A percentile compares a stretch with the other conserved stretches of the same genome.
phyloP scores from a whole-genome alignment of 2,329 filamentous ascomycete species.

The Colletotrichum caudatum region DNA sequence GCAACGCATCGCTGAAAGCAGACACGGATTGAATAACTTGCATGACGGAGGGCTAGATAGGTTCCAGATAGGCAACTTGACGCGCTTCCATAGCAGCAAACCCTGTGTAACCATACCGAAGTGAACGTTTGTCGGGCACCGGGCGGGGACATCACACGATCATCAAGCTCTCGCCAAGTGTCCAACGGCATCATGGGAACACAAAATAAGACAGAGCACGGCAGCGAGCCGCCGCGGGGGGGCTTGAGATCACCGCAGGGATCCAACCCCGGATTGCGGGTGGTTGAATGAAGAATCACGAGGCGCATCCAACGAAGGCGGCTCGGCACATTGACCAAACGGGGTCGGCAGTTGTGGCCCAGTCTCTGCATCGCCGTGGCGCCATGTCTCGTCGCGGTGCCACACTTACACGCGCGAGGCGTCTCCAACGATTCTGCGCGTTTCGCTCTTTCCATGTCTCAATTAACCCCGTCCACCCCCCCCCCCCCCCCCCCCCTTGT shows the following conservation, averaged over 20 bases:
- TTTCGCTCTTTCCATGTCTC: neutral
- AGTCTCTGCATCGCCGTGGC: neutral
- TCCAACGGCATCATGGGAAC: neutral
- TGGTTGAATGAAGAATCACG: neutral
- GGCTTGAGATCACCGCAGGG: neutral
- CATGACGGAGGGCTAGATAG: constrained; percentile 3
- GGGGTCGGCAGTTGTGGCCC: neutral
- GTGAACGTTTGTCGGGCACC: neutral
- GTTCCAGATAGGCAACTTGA: neutral
- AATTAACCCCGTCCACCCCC: neutral
- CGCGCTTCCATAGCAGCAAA: neutral
- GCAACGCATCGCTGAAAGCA: neutral
- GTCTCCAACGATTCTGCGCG: neutral
- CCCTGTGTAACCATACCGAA: neutral
- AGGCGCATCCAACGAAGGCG: neutral
- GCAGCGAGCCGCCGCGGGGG: neutral
- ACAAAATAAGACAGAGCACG: neutral
- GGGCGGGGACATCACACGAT: neutral
- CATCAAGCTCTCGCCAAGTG: neutral
- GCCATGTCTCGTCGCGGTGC: neutral
- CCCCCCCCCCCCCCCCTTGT: neutral
- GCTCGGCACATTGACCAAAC: neutral
- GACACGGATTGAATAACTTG: neutral
- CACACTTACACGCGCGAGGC: constrained; percentile 1
- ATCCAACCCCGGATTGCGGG: neutral